phyloP scores from a whole-genome alignment of 2,329 filamentous ascomycete species.

The Talaromyces sp. region DNA sequence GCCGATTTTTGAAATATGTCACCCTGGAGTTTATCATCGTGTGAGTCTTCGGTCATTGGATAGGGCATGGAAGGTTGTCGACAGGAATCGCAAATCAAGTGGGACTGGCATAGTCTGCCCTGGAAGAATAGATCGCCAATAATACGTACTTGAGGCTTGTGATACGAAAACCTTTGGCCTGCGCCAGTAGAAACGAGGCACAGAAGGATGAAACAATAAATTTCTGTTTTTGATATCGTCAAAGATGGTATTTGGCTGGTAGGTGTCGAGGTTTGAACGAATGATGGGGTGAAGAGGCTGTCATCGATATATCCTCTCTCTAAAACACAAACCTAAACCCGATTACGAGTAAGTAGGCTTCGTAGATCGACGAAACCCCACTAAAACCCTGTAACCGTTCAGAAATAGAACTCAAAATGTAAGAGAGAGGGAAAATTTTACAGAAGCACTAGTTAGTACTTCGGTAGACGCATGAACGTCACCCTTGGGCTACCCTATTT shows the following conservation, averaged over 20 bases:
- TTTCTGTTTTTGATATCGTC: background rate
- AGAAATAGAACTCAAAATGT: slow-evolving; percentile 8
- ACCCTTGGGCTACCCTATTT: slow-evolving; percentile 9
- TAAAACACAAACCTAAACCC: background rate
- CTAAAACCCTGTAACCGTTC: background rate
- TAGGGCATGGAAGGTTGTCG: slow-evolving; percentile 11
- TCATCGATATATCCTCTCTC: background rate
- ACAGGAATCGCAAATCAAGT: slow-evolving; percentile 4
- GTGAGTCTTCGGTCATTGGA: slow-evolving; percentile 18
- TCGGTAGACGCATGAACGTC: slow-evolving; percentile 12
- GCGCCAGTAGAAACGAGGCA: background rate
- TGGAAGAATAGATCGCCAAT: slow-evolving; percentile 11
- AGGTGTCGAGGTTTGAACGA: background rate
- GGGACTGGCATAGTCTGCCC: slow-evolving; percentile 12
- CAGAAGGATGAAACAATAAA: background rate
- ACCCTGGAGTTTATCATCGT: slow-evolving; percentile 7
- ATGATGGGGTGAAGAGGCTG: background rate
- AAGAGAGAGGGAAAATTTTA: background rate
- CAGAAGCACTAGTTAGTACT: slow-evolving; percentile 5
- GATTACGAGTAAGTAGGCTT: background rate
- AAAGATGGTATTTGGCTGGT: background rate
- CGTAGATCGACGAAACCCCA: background rate
- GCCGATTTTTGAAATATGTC: background rate
- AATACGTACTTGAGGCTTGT: slow-evolving; percentile 12
- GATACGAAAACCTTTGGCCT: background rate